These are phyloP conservation scores for Paecilomyces sp. DNA, from an alignment of 2,329 filamentous ascomycete genomes.

Conservation along the genomic window DNA sequence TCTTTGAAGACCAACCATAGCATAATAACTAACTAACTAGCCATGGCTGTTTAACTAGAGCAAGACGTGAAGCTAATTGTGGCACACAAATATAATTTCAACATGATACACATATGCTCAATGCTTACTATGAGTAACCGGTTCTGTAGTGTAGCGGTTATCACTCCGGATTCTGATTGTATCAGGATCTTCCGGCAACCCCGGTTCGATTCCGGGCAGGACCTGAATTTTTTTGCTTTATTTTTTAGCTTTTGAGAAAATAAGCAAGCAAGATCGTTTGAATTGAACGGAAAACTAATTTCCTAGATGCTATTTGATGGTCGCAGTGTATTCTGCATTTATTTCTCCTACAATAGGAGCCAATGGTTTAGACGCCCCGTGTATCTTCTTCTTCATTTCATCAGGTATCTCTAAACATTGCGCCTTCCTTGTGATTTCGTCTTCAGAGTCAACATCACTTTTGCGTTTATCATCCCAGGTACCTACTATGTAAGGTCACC, in stretches of 20 bases:
- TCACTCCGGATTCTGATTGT: not conserved
- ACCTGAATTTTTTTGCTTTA: not conserved
- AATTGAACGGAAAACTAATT: too few species aligned
- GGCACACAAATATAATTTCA: not conserved
- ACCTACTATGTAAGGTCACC: not conserved
- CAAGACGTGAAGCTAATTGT: too few species aligned
- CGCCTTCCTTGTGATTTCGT: not conserved
- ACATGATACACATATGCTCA: too few species aligned
- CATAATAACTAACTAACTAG: not conserved
- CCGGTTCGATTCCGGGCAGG: not conserved
- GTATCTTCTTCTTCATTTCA: too few species aligned
- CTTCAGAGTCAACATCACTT: not conserved
- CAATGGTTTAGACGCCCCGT: too few species aligned
- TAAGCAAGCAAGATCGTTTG: too few species aligned
- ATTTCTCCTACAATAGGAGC: too few species aligned
- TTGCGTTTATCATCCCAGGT: not conserved
- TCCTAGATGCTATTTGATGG: too few species aligned
- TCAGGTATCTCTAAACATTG: not conserved
- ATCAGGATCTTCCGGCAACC: not conserved
- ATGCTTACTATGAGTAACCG: not conserved
- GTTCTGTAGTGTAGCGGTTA: not conserved
- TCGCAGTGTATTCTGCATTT: too few species aligned
- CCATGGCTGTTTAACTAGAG: not conserved
- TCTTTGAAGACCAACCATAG: not conserved
- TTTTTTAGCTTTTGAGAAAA: not conserved